Evolutionary conservation across 83 land plant species (phyloP).

Genomic region (Diphasiastrum complanatum): DNA sequence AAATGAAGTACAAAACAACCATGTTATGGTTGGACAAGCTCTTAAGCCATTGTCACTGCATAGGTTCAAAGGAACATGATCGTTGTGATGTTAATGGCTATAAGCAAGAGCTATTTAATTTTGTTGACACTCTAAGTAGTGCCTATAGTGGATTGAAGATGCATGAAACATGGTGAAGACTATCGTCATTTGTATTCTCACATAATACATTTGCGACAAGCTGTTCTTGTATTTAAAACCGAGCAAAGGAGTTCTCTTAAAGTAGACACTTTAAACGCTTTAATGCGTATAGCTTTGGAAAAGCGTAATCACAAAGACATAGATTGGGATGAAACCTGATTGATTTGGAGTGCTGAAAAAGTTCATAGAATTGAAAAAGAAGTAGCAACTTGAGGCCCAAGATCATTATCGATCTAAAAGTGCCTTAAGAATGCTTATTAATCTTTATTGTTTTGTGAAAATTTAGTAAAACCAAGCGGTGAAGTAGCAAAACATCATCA

Average conservation of each 20-base stretch:
- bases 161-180: not conserved
- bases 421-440: no score
- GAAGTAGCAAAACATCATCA: no score
- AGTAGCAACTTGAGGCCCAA: no score
- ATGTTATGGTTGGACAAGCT: not conserved
- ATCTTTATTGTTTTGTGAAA: no score
- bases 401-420: no score
- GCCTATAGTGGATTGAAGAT: not conserved
- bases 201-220: not conserved
- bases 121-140: no score
- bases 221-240: not conserved
- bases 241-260: not conserved
- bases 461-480: no score
- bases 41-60: not conserved
- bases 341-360: not conserved
- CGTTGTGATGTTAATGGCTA: no score
- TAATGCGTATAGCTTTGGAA: not conserved
- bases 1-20: not conserved
- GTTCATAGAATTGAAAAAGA: no score
- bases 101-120: no score
- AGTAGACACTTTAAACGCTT: not conserved
- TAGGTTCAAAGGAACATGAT: no score
- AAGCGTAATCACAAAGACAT: not conserved
- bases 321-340: not conserved
- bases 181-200: not conserved